Evolutionary conservation across 495 filamentous ascomycete genomes (phyloP), one percentile per base, ranked within the genome.

Genomic region (Trichocladium antarcticum): DNA sequence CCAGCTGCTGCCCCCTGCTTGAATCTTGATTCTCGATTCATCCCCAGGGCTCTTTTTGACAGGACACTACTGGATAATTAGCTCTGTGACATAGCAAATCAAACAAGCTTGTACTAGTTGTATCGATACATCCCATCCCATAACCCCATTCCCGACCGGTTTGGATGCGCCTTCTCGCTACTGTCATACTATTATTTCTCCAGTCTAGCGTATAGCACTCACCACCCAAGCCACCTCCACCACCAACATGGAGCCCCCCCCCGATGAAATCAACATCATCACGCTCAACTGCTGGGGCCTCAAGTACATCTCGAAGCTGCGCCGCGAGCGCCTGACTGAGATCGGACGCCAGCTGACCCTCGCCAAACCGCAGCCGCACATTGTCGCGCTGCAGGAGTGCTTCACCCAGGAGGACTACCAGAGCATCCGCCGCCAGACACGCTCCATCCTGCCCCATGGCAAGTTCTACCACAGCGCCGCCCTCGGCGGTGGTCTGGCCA

Each of bases 231-330:
- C 5, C 27, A 29, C 5, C 10, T 5, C 27, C 27, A 32, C 14
- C 6, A 15, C 21, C 43, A 55, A 42, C 41, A 71, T 68, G 67
- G 63, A 63, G 11, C 57, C 60, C 19, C 45, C 60, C 35, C 71
- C 71, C 21, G 63, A 64, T 19, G 70, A 77, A 44, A 79, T 96
- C 58, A 81, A 82, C 49, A 71, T 96, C 46, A 68, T 96, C 58
- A 85, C 84, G 3, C 79, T 93, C 62, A 98, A 98, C 64, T 93
- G 87, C 78, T 96, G 92, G 89, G 92, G 92, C 36, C 78, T 97
- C 47, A 92, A 94, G 64, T 92, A 79, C 67, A 73, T 96, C 55
- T 78, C 88, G 51, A 82, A 81, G 57, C 74, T 83, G 54, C 87
- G 90, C 47, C 71, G 74, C 55, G 85, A 84, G 60, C 88, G 92